Evolutionary conservation across 2,329 filamentous ascomycete genomes (phyloP), one percentile per base, ranked within the genome.

Genomic region (Pseudogymnoascus sp.): DNA sequence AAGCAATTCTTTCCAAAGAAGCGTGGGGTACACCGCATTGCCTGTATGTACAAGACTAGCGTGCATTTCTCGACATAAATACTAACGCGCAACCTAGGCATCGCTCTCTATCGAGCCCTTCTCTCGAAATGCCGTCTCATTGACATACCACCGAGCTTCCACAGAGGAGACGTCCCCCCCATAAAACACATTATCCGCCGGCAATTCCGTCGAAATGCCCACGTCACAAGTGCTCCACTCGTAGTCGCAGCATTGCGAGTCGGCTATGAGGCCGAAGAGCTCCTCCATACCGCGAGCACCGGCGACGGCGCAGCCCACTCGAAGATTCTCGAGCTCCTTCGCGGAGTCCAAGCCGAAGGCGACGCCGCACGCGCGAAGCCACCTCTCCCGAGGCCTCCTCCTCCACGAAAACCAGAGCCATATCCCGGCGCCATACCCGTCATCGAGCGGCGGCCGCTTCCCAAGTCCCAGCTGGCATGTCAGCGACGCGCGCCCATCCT

Each of bases 91-190:
- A 22, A 50, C 20, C 18, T 66, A 87, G 86, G 83, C 70, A 80
- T 89, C 64, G 86, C 88, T 58, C 83, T 93, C 57, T 92, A 87
- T 75, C 82, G 86, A 64, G 84, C 87, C 36, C 82, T 93, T 61
- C 75, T 91, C 59, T 78, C 78, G 64, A 80, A 83, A 73, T 83
- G 79, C 62, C 72, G 75, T 30, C 75, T 73, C 39, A 74, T 88
- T 35, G 74, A 79, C 1, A 73, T 89, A 1, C 79, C 82, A 1
- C 67, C 76, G 69, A 75, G 82, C 53, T 67, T 71, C 6, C 64
- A 68, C 1, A 70, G 65, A 59, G 71, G 69, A 60, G 67, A 70
- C 62, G 69, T 68, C 62, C 73, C 78, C 61, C 81, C 83, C 0
- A 73, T 90, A 60, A 75, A 76, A 59, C 78, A 82, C 61, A 74